These are phyloP conservation scores for Capronia coronata DNA, from an alignment of 2,329 filamentous ascomycete species.

Conservation along the genomic window DNA sequence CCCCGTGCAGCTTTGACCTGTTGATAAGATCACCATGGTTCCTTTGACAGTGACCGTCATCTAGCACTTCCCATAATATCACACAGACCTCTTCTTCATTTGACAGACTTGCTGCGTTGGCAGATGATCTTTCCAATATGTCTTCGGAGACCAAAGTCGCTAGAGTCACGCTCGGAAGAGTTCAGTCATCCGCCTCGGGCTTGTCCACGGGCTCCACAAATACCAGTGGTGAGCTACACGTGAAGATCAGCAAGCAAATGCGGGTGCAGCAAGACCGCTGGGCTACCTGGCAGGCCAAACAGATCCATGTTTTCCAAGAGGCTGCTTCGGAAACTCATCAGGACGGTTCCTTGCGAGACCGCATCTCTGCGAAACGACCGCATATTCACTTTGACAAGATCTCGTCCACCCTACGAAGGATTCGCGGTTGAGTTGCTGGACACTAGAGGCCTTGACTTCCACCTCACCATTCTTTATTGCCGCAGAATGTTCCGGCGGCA, in stretches of 20 bases:
- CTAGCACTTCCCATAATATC: neutral
- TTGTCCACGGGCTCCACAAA: constrained; percentile 9
- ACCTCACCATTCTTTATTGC: neutral
- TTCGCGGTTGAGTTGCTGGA: constrained; percentile 32
- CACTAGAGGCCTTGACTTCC: constrained; percentile 25
- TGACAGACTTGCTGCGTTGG: neutral
- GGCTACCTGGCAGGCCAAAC: constrained; percentile 20
- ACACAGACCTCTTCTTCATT: neutral
- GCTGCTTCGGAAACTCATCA: constrained; percentile 7
- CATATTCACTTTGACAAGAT: constrained; percentile 20
- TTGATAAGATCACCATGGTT: neutral
- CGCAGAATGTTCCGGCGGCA: too few relatives aligned
- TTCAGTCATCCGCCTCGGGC: constrained; percentile 13
- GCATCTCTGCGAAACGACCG: constrained; percentile 19
- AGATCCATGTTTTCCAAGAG: constrained; percentile 15
- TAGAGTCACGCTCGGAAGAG: constrained; percentile 1
- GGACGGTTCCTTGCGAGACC: constrained; percentile 1
- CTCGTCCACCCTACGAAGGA: constrained; percentile 10
- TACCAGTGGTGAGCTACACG: constrained; percentile 16
- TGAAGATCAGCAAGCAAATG: constrained; percentile 22
- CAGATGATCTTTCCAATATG: neutral
- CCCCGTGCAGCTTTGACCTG: neutral
- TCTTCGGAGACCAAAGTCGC: neutral
- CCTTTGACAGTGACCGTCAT: neutral
- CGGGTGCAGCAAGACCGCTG: constrained; percentile 18